Conservation (phyloP, 1,284 basidiomycete genomes). For the Pascua guehoae region DNA sequence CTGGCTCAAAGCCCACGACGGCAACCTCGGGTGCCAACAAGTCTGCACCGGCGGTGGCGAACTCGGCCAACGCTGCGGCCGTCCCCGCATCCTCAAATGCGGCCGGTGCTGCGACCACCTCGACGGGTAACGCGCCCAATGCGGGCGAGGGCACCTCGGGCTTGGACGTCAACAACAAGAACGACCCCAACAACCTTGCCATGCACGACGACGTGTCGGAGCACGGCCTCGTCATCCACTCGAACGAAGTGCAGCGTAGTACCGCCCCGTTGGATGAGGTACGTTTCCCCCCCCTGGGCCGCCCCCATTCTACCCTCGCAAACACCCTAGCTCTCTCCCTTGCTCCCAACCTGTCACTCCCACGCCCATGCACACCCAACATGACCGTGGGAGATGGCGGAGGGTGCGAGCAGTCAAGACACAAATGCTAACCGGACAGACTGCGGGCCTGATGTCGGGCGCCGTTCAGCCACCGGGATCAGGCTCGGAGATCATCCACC, state of each 20-base stretch:
- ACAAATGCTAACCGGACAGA: slow-evolving; percentile 50
- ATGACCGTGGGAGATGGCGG: too few species aligned
- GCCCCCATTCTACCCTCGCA: neutral
- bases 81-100: neutral
- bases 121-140: neutral
- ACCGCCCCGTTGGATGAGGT: slow-evolving; percentile 40
- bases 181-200: too few species aligned
- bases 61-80: too few species aligned
- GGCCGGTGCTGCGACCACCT: neutral
- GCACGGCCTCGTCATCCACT: too few species aligned
- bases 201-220: too few species aligned
- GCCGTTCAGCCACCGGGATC: slow-evolving; percentile 69
- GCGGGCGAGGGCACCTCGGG: slow-evolving; percentile 1
- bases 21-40: neutral
- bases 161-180: neutral
- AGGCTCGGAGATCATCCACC: slow-evolving; percentile 49
- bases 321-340: neutral
- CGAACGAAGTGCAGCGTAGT: too few species aligned
- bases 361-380: neutral
- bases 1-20: too few species aligned
- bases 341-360: neutral
- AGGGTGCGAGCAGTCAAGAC: neutral
- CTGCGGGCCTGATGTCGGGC: slow-evolving; percentile 63
- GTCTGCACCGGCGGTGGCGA: neutral
- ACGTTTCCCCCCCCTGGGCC: slow-evolving; percentile 5